Percentiles rank a stretch among this genome's conserved stretches.
Evolutionary conservation across 2,329 filamentous ascomycete genomes (phyloP).

Genomic region (Apiospora rasikravindrae): DNA sequence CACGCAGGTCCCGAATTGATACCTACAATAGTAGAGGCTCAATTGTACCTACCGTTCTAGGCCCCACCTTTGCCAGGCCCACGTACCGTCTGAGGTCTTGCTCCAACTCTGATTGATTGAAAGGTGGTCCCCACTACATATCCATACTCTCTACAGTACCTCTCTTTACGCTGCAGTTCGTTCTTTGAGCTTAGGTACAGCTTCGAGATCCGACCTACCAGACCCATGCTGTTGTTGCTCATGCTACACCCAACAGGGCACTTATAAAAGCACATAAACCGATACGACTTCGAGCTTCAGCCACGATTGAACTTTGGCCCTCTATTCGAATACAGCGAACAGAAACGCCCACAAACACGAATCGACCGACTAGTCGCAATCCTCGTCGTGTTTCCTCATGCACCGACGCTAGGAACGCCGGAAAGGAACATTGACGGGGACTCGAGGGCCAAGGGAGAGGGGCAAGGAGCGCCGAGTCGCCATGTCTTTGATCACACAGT

Average conservation of each 20-base stretch:
- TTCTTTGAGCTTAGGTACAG: background rate
- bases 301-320: background rate
- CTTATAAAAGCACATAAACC: background rate
- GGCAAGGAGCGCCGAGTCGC: constrained; percentile 22
- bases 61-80: background rate
- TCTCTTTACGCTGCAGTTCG: background rate
- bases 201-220: background rate
- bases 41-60: background rate
- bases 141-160: background rate
- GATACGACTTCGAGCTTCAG: background rate
- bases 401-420: constrained; percentile 1
- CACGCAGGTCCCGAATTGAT: no score
- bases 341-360: background rate
- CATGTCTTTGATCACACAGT: constrained; percentile 71
- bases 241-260: background rate
- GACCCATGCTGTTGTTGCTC: background rate
- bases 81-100: background rate
- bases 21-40: background rate
- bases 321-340: background rate
- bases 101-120: background rate
- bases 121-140: background rate
- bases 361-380: background rate
- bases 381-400: background rate
- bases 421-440: no score
- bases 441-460: background rate